Percentiles rank a stretch among this genome's conserved stretches.
Evolutionary conservation across 768 basidiomycete species (phyloP).

Genomic region (Leccinum subtestaceum): DNA sequence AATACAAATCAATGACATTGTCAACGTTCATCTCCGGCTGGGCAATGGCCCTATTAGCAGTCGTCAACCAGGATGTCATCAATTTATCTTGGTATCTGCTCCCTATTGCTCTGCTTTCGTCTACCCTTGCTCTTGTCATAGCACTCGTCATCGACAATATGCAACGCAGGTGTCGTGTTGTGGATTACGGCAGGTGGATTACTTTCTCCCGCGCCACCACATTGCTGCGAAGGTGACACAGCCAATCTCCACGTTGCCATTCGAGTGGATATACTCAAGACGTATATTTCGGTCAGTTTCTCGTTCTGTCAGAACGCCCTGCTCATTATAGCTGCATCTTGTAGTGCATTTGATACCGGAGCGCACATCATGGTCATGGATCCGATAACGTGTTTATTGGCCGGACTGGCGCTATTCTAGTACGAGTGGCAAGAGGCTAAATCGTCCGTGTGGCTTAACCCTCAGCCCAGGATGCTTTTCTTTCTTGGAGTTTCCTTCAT

Average conservation of each 20-base stretch:
- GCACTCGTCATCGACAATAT: conserved; percentile 51
- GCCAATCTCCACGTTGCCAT: background rate
- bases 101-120: conserved; percentile 49
- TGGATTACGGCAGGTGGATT: conserved; percentile 35
- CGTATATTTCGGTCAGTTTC: conserved; percentile 7
- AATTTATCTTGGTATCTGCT: conserved; percentile 53
- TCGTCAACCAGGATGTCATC: conserved; percentile 40
- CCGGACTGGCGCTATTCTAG: background rate
- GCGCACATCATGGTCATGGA: conserved; percentile 1
- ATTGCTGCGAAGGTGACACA: background rate
- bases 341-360: background rate
- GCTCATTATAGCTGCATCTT: conserved; percentile 5
- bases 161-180: conserved; percentile 44
- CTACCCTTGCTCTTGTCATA: conserved; percentile 41
- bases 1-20: conserved; percentile 51
- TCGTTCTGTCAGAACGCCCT: background rate
- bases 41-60: conserved; percentile 52
- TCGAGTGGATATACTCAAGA: background rate
- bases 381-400: background rate
- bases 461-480: conserved; percentile 25
- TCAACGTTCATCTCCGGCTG: conserved; percentile 49
- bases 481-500: conserved; percentile 9
- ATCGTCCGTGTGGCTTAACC: conserved; percentile 20
- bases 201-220: background rate
- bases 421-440: conserved; percentile 12